Base-by-base conservation (phyloP, 176 grass and related monocot species). In the Puccinellia tenuiflora region DNA sequence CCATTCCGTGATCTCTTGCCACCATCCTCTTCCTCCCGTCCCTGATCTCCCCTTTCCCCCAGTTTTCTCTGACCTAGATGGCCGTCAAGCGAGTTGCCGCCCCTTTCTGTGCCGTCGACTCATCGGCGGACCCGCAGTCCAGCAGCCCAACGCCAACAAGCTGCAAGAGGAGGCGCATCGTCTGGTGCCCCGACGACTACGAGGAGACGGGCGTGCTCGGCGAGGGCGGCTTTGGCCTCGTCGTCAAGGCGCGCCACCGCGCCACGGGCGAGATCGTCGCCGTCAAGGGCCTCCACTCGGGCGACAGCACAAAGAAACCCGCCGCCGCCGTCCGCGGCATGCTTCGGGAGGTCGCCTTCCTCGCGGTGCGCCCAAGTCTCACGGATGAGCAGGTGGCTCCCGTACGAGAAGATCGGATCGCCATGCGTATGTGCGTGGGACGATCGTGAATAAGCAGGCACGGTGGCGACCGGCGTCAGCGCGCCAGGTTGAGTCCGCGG, bases 191-290 rank as follows among this genome's bases (percentile, higher is more conserved):
- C 15, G 76, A 34, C 6, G 83, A 85, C 5, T 85, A 79, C 52
- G 64, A 48, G 52, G 5, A 11, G 29, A 50, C 66, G 65, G 39
- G 76, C 28, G 1, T 55, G 51, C 84, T 85, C 15, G 54, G 76
- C n/a, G 6, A 38, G 28, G 84, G 84, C 66, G 7, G 5, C 0
- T 86, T 71, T 30, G 84, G 77, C 30, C 16, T 20, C 11, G 84
- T 80, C 31, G 17, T 80, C 42, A 22, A 73, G 77, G 84, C 67
- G 17, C 30, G 77, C 21, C 77, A 63, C 31, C 67, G 42, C 43
- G 42, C 3, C 25, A 84, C 76, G 31, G 89, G 84, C 22, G 75
- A 87, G 16, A 2, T 53, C 20, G 80, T 90, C 31, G 89, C 85
- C 21, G 69, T 91, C 26, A 91, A 91, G 85, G 3, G 38, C 0